Evolutionary conservation across 805 yeast genomes (phyloP), one percentile per base, ranked within the genome.

Genomic region (Nakazawaea pomicola): DNA sequence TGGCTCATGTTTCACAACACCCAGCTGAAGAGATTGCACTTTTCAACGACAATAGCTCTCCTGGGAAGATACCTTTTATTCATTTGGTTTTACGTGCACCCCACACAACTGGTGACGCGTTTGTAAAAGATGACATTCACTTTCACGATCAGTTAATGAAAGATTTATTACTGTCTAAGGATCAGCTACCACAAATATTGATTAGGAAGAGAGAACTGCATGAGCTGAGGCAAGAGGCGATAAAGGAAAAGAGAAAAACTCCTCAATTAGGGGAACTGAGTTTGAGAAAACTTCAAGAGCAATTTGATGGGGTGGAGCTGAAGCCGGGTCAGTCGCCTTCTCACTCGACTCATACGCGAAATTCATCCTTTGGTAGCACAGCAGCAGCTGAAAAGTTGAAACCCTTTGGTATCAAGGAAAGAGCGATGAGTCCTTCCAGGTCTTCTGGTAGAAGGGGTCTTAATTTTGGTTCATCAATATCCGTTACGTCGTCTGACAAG

Each of bases 41-140:
- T 8, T 18, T 31, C n/a, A 28, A 19, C 23, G 19, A 17, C 3
- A 12, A 12, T 4, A 29, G 17, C 5, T 7, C n/a, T 12, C 15
- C 23, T 2, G 33, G 33, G n/a, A 7, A 3, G 5, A 4, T 36
- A 18, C 39, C 39, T 11, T 36, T 36, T 19, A 20, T 20, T 6
- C 39, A 36, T 29, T 20, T 36, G 4, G 20, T 28, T 29, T 36
- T 36, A 8, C 32, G 39, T 14, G 33, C 9, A 17, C 12, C 39
- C 4, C 14, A 18, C 19, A 9, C 14, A 14, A 16, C 9, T 10
- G 23, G 20, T 10, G 33, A 36, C 29, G 15, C 11, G n/a, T 29
- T 36, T n/a, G 27, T 28, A 6, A 4, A n/a, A 3, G 10, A 4
- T 14, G 18, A 28, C 20, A 19, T 28, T 19, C 10, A 18, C 18